A percentile compares a stretch with the other conserved stretches of the same genome.
These are phyloP conservation scores for Fusarium liriodendri DNA, from an alignment of 2,329 filamentous ascomycete genomes.

Conservation along the genomic window DNA sequence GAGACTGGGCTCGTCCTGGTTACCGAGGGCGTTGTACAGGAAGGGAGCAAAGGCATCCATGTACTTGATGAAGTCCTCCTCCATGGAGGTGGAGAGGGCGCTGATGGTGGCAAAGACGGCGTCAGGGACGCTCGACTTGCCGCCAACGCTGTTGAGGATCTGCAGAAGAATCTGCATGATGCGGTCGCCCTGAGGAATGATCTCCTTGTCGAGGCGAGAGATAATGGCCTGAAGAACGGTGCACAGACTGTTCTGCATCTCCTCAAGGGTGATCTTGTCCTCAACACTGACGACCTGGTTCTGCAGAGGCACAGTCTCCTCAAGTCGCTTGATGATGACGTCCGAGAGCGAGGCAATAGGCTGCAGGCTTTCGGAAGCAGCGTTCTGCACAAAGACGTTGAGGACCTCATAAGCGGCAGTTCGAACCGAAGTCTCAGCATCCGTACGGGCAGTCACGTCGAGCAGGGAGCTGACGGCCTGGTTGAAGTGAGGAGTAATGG, in stretches of 20 bases:
- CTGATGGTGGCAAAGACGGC: constrained; percentile 93
- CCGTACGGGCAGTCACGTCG: constrained; percentile 83
- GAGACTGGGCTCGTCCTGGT: constrained; percentile 93
- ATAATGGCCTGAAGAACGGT: constrained; percentile 94
- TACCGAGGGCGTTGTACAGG: constrained; percentile 92
- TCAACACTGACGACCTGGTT: constrained; percentile 96
- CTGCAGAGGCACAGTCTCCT: constrained; percentile 90
- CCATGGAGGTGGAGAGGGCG: constrained; percentile 88
- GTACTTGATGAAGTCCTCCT: constrained; percentile 95
- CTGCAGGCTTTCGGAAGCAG: constrained; percentile 85
- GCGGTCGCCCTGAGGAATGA: constrained; percentile 88
- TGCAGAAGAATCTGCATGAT: constrained; percentile 93
- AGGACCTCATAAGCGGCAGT: constrained; percentile 98
- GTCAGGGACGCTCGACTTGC: constrained; percentile 95
- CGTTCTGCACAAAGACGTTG: constrained; percentile 91
- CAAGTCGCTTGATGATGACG: constrained; percentile 89
- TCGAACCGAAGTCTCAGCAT: constrained; percentile 88
- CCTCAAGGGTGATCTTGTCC: constrained; percentile 93
- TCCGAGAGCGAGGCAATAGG: constrained; percentile 86
- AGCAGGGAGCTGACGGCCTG: constrained; percentile 89
- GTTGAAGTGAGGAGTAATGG: constrained; percentile 92
- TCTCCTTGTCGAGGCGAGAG: constrained; percentile 89
- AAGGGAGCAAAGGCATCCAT: constrained; percentile 96
- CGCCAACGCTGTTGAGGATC: constrained; percentile 79
- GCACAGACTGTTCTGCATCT: constrained; percentile 96